phyloP scores from a whole-genome alignment of 257 asterid species.

The Solanum raphanifolium region DNA sequence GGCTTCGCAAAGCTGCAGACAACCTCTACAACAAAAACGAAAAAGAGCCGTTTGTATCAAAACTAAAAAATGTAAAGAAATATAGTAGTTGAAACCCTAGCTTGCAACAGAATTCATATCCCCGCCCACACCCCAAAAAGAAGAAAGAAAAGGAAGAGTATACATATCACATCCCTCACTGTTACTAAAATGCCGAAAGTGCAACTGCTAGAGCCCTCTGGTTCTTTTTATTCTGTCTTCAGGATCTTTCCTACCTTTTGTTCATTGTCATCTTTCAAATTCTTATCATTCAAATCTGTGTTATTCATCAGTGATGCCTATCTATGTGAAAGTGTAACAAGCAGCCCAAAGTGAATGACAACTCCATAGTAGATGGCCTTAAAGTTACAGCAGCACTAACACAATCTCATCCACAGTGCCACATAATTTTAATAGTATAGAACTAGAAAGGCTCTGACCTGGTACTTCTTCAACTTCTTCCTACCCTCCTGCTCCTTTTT shows the following conservation, averaged over 20 bases:
- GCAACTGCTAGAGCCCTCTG: background rate
- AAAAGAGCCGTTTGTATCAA: background rate
- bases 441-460: conserved; percentile 36
- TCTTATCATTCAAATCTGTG: background rate
- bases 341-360: background rate
- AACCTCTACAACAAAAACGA: background rate
- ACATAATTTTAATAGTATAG: background rate
- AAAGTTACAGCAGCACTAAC: background rate
- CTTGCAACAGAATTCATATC: background rate
- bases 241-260: background rate
- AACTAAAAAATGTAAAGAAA: background rate
- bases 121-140: background rate
- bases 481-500: conserved; percentile 50
- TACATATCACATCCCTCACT: background rate
- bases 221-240: background rate
- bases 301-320: background rate
- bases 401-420: background rate
- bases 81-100: background rate
- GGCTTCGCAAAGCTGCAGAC: background rate
- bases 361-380: background rate
- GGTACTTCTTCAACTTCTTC: conserved; percentile 55
- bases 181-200: background rate
- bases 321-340: background rate
- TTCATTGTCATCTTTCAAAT: background rate
- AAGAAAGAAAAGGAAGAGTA: background rate